A percentile compares a stretch with the other conserved stretches of the same genome.
These are phyloP conservation scores for Eutrema salsugineum DNA, from an alignment of 441 rosid genomes.

Conservation along the genomic window DNA sequence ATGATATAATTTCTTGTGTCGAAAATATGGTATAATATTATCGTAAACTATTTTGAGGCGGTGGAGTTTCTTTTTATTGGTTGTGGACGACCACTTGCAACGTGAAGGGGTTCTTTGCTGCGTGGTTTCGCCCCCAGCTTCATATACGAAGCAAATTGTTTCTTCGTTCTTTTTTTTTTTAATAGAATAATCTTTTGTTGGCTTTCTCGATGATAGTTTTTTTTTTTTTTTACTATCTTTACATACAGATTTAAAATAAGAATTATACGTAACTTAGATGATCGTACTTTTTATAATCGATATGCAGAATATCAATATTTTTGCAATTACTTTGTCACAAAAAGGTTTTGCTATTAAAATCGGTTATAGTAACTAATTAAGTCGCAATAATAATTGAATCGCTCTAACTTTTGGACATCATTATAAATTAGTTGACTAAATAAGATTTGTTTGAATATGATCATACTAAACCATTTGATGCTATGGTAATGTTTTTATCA, in stretches of 20 bases:
- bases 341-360: too few relatives aligned
- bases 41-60: conserved; percentile 3
- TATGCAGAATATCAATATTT: too few relatives aligned
- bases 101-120: conserved; percentile 5
- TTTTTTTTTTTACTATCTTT: background rate
- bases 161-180: background rate
- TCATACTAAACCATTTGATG: background rate
- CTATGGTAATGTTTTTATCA: too few relatives aligned
- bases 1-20: too few relatives aligned
- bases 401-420: too few relatives aligned
- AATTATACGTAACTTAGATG: too few relatives aligned
- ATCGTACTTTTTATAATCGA: too few relatives aligned
- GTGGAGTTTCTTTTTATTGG: conserved; percentile 17
- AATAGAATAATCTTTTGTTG: background rate
- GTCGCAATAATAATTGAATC: too few relatives aligned
- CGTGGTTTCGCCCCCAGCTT: conserved; percentile 12
- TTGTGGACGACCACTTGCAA: conserved; percentile 8
- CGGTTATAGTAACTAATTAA: too few relatives aligned
- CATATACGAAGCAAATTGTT: background rate
- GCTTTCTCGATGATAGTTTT: background rate
- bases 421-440: too few relatives aligned
- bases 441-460: background rate
- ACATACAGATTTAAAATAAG: background rate
- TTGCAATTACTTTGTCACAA: too few relatives aligned
- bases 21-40: too few relatives aligned